Evolutionary conservation across 2,329 filamentous ascomycete species (phyloP), one percentile per base, ranked within the genome.

Genomic region (Pleurostoma richardsiae): DNA sequence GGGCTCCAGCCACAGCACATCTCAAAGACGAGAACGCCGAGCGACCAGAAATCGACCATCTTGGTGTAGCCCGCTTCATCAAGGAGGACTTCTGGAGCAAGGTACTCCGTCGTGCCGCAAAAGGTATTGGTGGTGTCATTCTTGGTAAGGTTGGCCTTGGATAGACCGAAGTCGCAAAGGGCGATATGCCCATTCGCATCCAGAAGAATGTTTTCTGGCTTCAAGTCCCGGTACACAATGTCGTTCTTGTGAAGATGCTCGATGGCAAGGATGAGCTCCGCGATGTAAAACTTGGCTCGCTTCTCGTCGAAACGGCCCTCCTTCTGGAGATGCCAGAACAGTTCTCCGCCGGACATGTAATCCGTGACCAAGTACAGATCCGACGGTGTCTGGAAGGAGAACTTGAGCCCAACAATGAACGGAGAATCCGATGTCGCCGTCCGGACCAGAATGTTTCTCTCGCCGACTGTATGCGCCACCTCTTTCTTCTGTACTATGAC

Each of bases 1-100:
- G 94, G 94, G 59, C 90, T 96, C 94, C 94, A 99, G 31, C 94
- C 94, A 59, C 94, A 99, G 73, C 94, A 99, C 94, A 99, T 99
- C 68, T 99, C 94, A 59, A 99, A 99, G 2, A 99, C 94, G 46
- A 99, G 76, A 42, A 99, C 94, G 48, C 94, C 94, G 10, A 99
- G 77, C 2, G 94, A 99, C 94, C 94, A 99, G 67, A 97, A 99
- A 66, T 99, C 94, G 5, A 99, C 94, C 94, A 99, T 97, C 72
- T 97, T 97, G 46, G 94, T 97, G 68, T 99, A 99, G 31, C 94
- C 94, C 59, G 90, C 88, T 71, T 99, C 94, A 57, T 99, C 94
- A 40, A 99, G 73, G 10, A 99, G 76, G 3, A 97, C 94, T 63
- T 99, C 94, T 0, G 94, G 94, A 0, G 94, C 94, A 26, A 99